Percentiles rank a stretch among this genome's conserved stretches.
Conservation (phyloP, 2,329 filamentous ascomycete genomes). For the Aspergillus fumigatiaffinis region DNA sequence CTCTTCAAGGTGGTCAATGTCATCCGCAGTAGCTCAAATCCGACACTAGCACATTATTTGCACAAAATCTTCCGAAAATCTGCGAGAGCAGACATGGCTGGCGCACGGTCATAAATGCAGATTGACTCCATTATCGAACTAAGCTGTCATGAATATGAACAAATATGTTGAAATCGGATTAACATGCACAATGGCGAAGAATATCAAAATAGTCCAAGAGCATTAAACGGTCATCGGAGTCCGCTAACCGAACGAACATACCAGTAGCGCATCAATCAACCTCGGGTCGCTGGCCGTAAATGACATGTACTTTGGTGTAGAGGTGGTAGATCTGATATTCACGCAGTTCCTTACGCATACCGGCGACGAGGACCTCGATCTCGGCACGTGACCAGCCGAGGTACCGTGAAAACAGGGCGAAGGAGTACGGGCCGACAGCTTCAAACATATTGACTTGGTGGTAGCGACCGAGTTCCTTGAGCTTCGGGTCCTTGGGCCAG, state of each 20-base stretch:
- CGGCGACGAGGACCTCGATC: conserved; percentile 37
- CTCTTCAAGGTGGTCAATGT: too few species aligned
- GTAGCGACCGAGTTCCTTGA: conserved; percentile 50
- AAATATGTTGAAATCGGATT: not conserved
- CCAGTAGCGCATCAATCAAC: not conserved
- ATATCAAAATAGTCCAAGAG: not conserved
- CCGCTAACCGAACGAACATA: not conserved
- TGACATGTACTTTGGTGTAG: conserved; percentile 29
- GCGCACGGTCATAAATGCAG: too few species aligned
- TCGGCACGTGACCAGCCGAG: conserved; percentile 36
- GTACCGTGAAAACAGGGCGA: conserved; percentile 37
- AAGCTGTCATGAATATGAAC: too few species aligned
- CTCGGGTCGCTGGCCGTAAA: conserved; percentile 27
- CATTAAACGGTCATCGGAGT: not conserved
- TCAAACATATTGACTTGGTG: conserved; percentile 35
- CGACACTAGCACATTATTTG: too few species aligned
- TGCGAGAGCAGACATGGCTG: too few species aligned
- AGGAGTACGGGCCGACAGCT: conserved; percentile 31
- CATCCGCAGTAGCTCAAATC: too few species aligned
- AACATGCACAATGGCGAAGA: not conserved
- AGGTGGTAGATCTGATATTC: conserved; percentile 33
- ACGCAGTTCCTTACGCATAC: conserved; percentile 35
- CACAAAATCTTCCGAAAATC: too few species aligned
- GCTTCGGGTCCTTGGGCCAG: conserved; percentile 50
- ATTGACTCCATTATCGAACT: not conserved